Conservation (phyloP, 1,284 basidiomycete genomes). For the Cryptococcus sp. region DNA sequence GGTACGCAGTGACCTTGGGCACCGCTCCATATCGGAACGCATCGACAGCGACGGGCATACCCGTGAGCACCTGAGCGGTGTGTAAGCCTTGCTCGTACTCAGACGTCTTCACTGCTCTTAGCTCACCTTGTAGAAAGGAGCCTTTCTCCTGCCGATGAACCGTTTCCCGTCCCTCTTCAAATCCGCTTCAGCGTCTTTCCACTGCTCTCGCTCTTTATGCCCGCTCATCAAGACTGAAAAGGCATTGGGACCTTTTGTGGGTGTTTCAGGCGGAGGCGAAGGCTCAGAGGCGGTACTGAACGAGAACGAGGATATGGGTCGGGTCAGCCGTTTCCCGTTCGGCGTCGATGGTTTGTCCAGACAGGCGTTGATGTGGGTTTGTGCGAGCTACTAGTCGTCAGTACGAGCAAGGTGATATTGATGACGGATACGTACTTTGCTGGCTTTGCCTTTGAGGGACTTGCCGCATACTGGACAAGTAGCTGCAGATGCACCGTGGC, state of each 20-base stretch:
- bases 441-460: conserved; percentile 30
- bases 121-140: conserved; percentile 86
- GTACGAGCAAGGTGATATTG: background rate
- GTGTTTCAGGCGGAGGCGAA: conserved; percentile 19
- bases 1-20: conserved; percentile 82
- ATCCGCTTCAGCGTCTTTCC: conserved; percentile 69
- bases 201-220: conserved; percentile 73
- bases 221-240: conserved; percentile 84
- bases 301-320: conserved; percentile 32
- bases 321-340: conserved; percentile 12
- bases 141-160: conserved; percentile 65
- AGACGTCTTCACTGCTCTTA: conserved; percentile 5
- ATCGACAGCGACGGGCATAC: conserved; percentile 96
- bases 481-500: conserved; percentile 4
- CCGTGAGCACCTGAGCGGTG: conserved; percentile 65
- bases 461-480: conserved; percentile 43
- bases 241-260: conserved; percentile 55
- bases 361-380: conserved; percentile 52
- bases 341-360: conserved; percentile 31
- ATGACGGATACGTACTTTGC: conserved; percentile 29
- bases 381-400: conserved; percentile 30
- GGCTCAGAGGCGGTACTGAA: conserved; percentile 23
- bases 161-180: conserved; percentile 49
- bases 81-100: background rate
- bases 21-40: conserved; percentile 93